Evolutionary conservation across 2,329 filamentous ascomycete genomes (phyloP).

Genomic region (Stemphylium vesicarium): DNA sequence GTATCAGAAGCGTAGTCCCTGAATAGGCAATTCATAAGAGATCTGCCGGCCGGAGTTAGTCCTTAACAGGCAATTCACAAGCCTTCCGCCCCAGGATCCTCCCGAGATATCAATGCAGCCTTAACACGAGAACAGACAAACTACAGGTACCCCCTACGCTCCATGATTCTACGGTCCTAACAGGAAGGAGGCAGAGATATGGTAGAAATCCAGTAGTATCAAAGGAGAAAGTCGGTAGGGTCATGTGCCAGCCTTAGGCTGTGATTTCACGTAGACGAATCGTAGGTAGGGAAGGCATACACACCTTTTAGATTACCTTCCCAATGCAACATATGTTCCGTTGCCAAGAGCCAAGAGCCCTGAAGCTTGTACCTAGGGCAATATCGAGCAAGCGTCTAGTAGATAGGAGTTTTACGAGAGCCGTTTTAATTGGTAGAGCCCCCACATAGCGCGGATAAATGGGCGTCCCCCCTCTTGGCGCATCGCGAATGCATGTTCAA

Average conservation of each 20-base stretch:
- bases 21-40: slow-evolving; percentile 6
- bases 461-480: too few species aligned
- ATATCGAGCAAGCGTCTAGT: slow-evolving; percentile 10
- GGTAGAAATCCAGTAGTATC: slow-evolving; percentile 9
- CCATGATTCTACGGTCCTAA: slow-evolving; percentile 14
- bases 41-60: slow-evolving; percentile 2
- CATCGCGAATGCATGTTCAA: too few species aligned
- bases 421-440: slow-evolving; percentile 10
- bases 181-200: slow-evolving; percentile 30
- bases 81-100: slow-evolving; percentile 10
- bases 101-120: slow-evolving; percentile 17
- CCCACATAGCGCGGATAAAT: too few species aligned
- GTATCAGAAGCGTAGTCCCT: slow-evolving; percentile 18
- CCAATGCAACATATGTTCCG: slow-evolving; percentile 20
- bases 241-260: slow-evolving; percentile 12
- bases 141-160: slow-evolving; percentile 12
- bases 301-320: slow-evolving; percentile 29
- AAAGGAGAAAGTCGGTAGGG: neutral
- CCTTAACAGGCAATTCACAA: slow-evolving; percentile 25
- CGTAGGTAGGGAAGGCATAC: slow-evolving; percentile 19
- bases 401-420: slow-evolving; percentile 11
- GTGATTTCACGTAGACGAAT: slow-evolving; percentile 18
- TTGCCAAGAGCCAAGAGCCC: slow-evolving; percentile 17
- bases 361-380: slow-evolving; percentile 7
- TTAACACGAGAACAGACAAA: slow-evolving; percentile 11